phyloP scores from a whole-genome alignment of 106 monocot species.

The Triglochin maritima region DNA sequence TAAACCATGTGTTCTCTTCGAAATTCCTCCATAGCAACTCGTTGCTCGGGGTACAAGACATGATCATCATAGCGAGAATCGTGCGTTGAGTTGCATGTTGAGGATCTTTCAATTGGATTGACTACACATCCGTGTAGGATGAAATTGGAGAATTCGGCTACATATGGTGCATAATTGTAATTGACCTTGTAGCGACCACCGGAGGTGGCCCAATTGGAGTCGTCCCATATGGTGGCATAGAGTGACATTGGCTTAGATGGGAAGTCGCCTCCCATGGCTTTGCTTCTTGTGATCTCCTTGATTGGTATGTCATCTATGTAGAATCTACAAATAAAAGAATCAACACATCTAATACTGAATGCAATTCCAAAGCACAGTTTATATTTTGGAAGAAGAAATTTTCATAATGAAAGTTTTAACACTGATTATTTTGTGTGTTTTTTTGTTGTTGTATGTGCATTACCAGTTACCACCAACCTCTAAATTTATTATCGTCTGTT shows the following conservation, averaged over 20 bases:
- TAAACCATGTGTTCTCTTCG: slow-evolving; percentile 43
- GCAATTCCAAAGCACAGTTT: no score
- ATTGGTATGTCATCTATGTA: slow-evolving; percentile 43
- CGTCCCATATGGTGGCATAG: slow-evolving; percentile 60
- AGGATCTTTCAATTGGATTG: slow-evolving; percentile 16
- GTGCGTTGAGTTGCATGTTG: slow-evolving; percentile 8
- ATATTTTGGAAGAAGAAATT: no score
- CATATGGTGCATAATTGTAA: slow-evolving; percentile 36
- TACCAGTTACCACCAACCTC: no score
- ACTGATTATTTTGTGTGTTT: no score
- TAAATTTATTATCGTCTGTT: no score
- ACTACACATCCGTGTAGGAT: slow-evolving; percentile 32
- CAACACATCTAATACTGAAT: no score
- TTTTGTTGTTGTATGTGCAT: no score
- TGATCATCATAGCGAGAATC: slow-evolving; percentile 11
- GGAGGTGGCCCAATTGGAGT: slow-evolving; percentile 34
- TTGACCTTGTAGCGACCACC: slow-evolving; percentile 36
- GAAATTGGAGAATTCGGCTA: slow-evolving; percentile 32
- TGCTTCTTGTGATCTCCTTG: slow-evolving; percentile 24
- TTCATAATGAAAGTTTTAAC: no score
- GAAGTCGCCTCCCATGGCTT: slow-evolving; percentile 38
- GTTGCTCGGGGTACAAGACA: slow-evolving; percentile 25
- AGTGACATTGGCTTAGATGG: slow-evolving; percentile 48
- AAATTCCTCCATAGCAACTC: slow-evolving; percentile 32
- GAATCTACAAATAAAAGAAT: slow-evolving; percentile 14